These are phyloP conservation scores for Tetrapisispora namnaoensis DNA, from an alignment of 805 yeast genomes.

Conservation along the genomic window DNA sequence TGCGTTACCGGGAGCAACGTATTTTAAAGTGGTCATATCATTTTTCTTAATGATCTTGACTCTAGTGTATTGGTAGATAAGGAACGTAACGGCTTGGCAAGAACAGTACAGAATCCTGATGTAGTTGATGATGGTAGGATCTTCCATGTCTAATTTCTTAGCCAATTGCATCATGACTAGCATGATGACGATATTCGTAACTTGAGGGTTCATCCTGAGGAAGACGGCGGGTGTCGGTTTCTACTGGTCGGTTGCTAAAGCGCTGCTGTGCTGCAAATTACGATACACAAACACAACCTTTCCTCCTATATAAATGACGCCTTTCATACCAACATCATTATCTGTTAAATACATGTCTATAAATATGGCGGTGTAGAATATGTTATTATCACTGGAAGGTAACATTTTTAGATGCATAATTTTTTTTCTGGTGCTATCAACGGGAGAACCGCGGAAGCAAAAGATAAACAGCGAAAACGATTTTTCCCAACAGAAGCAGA, in stretches of 20 bases:
- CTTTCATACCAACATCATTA: too few relatives aligned
- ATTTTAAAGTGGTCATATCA: slow-evolving; percentile 86
- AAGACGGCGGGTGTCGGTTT: neutral
- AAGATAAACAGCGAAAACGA: too few relatives aligned
- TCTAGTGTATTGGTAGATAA: slow-evolving; percentile 58
- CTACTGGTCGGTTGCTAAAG: neutral
- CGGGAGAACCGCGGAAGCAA: too few relatives aligned
- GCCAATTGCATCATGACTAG: slow-evolving; percentile 94
- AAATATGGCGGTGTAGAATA: too few relatives aligned
- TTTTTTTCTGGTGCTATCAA: too few relatives aligned
- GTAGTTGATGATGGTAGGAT: slow-evolving; percentile 61
- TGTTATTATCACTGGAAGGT: too few relatives aligned
- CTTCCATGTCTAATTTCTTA: slow-evolving; percentile 78
- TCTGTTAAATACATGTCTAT: too few relatives aligned
- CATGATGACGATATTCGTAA: slow-evolving; percentile 81
- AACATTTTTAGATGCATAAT: too few relatives aligned
- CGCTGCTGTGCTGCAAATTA: neutral
- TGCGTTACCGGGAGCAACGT: slow-evolving; percentile 75
- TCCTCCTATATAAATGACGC: too few relatives aligned
- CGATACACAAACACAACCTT: too few relatives aligned
- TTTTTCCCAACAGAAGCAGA: too few relatives aligned
- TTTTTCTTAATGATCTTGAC: slow-evolving; percentile 58
- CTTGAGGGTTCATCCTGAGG: slow-evolving; percentile 69
- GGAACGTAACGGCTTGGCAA: slow-evolving; percentile 56
- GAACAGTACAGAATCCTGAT: slow-evolving; percentile 65